These are phyloP conservation scores for Candida ficus DNA, from an alignment of 805 yeast species.

Conservation along the genomic window DNA sequence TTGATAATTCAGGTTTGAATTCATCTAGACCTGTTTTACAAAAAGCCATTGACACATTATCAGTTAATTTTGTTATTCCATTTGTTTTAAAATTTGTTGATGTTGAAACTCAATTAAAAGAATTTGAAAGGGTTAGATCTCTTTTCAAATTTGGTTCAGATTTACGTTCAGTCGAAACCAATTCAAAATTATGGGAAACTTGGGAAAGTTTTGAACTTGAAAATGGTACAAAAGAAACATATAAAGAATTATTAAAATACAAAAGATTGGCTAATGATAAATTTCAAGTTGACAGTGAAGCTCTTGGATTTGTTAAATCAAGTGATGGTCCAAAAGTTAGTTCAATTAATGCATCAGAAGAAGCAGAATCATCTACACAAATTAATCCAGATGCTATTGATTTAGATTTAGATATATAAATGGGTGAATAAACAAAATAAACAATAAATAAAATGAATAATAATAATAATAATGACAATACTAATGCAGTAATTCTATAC, in stretches of 20 bases:
- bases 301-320: slow-evolving; percentile 47
- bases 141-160: slow-evolving; percentile 52
- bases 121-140: slow-evolving; percentile 57
- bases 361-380: slow-evolving; percentile 8
- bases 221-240: slow-evolving; percentile 65
- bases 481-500: no score
- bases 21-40: slow-evolving; percentile 46
- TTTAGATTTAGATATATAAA: slow-evolving; percentile 42
- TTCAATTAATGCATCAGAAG: slow-evolving; percentile 16
- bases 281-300: slow-evolving; percentile 28
- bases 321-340: slow-evolving; percentile 31
- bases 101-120: slow-evolving; percentile 50
- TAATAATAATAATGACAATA: no score
- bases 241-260: slow-evolving; percentile 64
- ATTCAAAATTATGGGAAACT: slow-evolving; percentile 45
- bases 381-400: slow-evolving; percentile 59
- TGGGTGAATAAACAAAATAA: slow-evolving; percentile 16
- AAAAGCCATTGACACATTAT: slow-evolving; percentile 43
- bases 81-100: slow-evolving; percentile 50
- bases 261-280: slow-evolving; percentile 39
- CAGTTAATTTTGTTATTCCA: slow-evolving; percentile 35
- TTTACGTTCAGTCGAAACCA: slow-evolving; percentile 30
- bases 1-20: slow-evolving; percentile 34
- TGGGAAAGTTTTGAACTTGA: slow-evolving; percentile 77
- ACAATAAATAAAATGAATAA: slow-evolving; percentile 1